These are phyloP conservation scores for Pezicula radicicola DNA, from an alignment of 2,329 filamentous ascomycete genomes.

Conservation along the genomic window DNA sequence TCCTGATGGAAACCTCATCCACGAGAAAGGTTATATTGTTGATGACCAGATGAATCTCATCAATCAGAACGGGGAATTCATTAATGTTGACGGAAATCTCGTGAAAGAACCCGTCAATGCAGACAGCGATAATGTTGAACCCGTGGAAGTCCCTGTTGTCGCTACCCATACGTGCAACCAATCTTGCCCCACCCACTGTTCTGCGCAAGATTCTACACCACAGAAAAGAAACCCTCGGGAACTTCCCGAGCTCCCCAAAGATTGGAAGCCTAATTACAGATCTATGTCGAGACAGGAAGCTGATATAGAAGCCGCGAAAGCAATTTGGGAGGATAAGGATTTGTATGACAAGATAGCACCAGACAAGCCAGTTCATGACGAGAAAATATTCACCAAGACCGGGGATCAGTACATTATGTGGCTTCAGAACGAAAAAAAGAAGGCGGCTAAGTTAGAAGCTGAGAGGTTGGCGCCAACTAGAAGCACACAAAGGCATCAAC, in stretches of 20 bases:
- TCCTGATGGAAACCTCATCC: not conserved
- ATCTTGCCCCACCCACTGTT: not conserved
- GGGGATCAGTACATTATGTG: too few species aligned
- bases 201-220: not conserved
- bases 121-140: too few species aligned
- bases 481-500: too few species aligned
- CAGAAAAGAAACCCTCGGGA: slow-evolving; percentile 1
- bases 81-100: not conserved
- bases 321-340: not conserved
- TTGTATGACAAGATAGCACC: not conserved
- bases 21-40: not conserved
- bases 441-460: too few species aligned
- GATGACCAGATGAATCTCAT: not conserved
- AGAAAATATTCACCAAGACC: too few species aligned
- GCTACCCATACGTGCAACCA: not conserved
- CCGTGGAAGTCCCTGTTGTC: slow-evolving; percentile 11
- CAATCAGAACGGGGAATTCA: not conserved
- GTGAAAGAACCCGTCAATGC: not conserved
- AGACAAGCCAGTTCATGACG: too few species aligned
- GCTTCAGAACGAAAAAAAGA: too few species aligned
- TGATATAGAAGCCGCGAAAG: not conserved
- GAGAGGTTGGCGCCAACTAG: too few species aligned
- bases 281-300: slow-evolving; percentile 9
- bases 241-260: slow-evolving; percentile 14
- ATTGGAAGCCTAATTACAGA: slow-evolving; percentile 9